These are phyloP conservation scores for Boletus sp. DNA, from an alignment of 768 basidiomycete species.

Conservation along the genomic window DNA sequence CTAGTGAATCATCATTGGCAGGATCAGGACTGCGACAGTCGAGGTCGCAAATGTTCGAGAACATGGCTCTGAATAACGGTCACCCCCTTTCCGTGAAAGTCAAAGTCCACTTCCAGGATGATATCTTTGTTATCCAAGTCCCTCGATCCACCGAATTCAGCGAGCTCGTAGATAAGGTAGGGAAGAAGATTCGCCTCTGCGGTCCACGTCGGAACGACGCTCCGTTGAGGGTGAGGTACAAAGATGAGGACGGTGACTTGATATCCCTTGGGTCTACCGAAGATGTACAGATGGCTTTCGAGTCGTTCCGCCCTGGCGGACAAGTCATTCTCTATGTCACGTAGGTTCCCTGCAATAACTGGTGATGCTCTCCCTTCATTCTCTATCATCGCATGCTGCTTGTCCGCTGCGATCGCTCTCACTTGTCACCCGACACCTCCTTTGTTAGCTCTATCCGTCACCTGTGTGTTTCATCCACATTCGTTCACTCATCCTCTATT, in stretches of 20 bases:
- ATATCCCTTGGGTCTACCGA: conserved; percentile 86
- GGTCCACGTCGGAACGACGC: conserved; percentile 76
- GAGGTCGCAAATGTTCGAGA: conserved; percentile 54
- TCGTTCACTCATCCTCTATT: conserved; percentile 20
- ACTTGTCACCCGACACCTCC: not conserved
- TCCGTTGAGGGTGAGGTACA: conserved; percentile 84
- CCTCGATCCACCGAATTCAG: conserved; percentile 72
- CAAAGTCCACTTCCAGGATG: conserved; percentile 92
- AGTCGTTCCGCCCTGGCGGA: conserved; percentile 72
- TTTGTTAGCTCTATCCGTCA: conserved; percentile 11
- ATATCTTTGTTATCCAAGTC: conserved; percentile 93
- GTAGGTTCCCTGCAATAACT: conserved; percentile 35
- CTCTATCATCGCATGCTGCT: conserved; percentile 1
- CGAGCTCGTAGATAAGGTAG: conserved; percentile 86
- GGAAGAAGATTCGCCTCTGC: conserved; percentile 89
- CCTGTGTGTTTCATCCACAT: conserved; percentile 16
- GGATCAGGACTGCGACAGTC: conserved; percentile 52
- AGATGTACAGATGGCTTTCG: conserved; percentile 93
- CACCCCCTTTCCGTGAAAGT: conserved; percentile 66
- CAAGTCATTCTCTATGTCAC: conserved; percentile 81
- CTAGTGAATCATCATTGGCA: conserved; percentile 75
- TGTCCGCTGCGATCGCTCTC: conserved; percentile 12
- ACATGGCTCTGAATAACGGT: conserved; percentile 31
- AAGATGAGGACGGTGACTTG: conserved; percentile 90
- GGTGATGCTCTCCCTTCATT: not conserved